These are phyloP conservation scores for Dalechampia spathulata DNA, from an alignment of 441 rosid genomes.

Conservation along the genomic window DNA sequence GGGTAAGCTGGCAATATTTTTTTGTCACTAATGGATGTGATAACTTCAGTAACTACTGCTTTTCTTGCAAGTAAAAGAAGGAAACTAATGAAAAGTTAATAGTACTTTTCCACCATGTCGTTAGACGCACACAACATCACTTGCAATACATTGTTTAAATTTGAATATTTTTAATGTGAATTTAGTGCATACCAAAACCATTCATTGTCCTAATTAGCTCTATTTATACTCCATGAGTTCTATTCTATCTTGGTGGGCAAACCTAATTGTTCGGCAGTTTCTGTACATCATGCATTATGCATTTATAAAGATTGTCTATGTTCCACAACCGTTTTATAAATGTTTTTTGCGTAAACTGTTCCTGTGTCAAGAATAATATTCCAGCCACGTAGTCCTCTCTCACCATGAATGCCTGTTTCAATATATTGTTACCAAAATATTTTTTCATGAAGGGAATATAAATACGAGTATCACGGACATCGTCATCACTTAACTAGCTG, in stretches of 20 bases:
- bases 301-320: neutral
- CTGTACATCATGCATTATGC: neutral
- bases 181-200: neutral
- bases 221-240: no score
- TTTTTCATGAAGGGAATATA: no score
- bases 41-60: neutral
- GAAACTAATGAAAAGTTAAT: neutral
- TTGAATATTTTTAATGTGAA: neutral
- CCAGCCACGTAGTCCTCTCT: no score
- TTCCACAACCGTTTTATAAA: no score
- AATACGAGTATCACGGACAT: no score
- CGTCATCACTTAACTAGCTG: no score
- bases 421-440: no score
- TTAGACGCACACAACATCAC: no score
- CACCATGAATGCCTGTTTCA: no score
- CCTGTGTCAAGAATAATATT: no score
- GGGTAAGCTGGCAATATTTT: slow-evolving; percentile 43
- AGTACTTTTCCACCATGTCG: neutral
- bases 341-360: neutral
- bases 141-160: neutral
- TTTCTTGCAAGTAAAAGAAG: neutral
- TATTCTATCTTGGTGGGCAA: neutral
- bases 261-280: neutral
- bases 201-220: neutral
- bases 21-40: neutral